Percentiles rank a stretch among this genome's conserved stretches.
These are phyloP conservation scores for Neocallimastix lanati DNA, from an alignment of 192 early-diverging fungal genomes.

Conservation along the genomic window DNA sequence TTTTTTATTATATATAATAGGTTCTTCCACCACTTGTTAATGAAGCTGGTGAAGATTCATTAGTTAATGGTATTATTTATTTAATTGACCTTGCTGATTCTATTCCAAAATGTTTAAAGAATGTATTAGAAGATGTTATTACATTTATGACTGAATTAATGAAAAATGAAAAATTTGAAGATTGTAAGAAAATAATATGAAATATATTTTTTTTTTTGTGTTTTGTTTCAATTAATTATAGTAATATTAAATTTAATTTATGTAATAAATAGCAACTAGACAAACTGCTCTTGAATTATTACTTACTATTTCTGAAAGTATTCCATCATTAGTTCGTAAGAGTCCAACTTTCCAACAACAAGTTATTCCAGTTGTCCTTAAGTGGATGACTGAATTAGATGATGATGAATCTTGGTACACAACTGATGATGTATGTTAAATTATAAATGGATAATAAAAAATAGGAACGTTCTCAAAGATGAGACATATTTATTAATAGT, in stretches of 20 bases:
- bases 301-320: conserved; percentile 73
- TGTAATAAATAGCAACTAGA: conserved; percentile 37
- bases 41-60: conserved; percentile 25
- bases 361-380: conserved; percentile 71
- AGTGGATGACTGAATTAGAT: conserved; percentile 90
- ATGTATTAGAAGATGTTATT: conserved; percentile 53
- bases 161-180: conserved; percentile 63
- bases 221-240: too few relatives aligned
- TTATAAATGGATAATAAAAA: background rate
- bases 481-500: background rate
- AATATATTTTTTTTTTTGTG: too few relatives aligned
- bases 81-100: conserved; percentile 75
- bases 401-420: conserved; percentile 80
- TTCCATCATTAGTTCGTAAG: conserved; percentile 83
- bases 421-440: conserved; percentile 45
- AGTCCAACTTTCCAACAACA: conserved; percentile 52
- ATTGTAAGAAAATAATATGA: conserved; percentile 1
- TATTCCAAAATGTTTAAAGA: conserved; percentile 63
- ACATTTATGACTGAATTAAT: conserved; percentile 57
- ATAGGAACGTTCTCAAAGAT: too few relatives aligned
- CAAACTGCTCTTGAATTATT: conserved; percentile 83
- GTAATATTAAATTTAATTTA: too few relatives aligned
- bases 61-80: conserved; percentile 53
- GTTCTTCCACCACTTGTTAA: background rate
- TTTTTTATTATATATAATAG: background rate